These are phyloP conservation scores for Clavispora santaluciae DNA, from an alignment of 805 yeast species.

Conservation along the genomic window DNA sequence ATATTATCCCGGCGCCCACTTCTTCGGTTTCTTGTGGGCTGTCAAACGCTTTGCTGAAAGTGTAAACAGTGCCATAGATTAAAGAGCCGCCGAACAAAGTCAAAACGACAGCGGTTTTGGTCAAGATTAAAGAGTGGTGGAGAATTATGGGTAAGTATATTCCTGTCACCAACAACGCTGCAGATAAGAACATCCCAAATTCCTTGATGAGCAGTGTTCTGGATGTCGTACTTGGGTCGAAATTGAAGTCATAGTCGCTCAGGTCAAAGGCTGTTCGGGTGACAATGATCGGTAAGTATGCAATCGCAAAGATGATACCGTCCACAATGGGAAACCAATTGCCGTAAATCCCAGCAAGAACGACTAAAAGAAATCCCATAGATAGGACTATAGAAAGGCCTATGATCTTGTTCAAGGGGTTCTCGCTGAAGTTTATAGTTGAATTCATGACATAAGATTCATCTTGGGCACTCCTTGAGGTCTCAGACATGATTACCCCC, in stretches of 20 bases:
- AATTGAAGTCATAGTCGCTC: constrained; percentile 40
- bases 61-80: constrained; percentile 77
- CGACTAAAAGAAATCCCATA: constrained; percentile 82
- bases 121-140: constrained; percentile 69
- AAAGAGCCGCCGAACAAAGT: constrained; percentile 80
- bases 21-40: constrained; percentile 25
- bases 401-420: constrained; percentile 75
- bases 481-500: not conserved
- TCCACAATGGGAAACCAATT: constrained; percentile 89
- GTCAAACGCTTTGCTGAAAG: constrained; percentile 76
- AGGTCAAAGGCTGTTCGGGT: constrained; percentile 27
- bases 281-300: constrained; percentile 35
- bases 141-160: constrained; percentile 67
- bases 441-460: constrained; percentile 10
- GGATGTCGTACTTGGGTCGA: constrained; percentile 27
- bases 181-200: constrained; percentile 73
- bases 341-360: constrained; percentile 79
- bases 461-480: not conserved
- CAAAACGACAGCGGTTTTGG: constrained; percentile 66
- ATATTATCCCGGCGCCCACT: constrained; percentile 12
- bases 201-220: constrained; percentile 48
- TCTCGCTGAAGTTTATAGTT: constrained; percentile 13
- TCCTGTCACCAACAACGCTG: constrained; percentile 72
- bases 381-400: constrained; percentile 76
- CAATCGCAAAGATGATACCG: constrained; percentile 38